These are phyloP conservation scores for Apiotrichum akiyoshidainum DNA, from an alignment of 1,284 basidiomycete species.

Conservation along the genomic window DNA sequence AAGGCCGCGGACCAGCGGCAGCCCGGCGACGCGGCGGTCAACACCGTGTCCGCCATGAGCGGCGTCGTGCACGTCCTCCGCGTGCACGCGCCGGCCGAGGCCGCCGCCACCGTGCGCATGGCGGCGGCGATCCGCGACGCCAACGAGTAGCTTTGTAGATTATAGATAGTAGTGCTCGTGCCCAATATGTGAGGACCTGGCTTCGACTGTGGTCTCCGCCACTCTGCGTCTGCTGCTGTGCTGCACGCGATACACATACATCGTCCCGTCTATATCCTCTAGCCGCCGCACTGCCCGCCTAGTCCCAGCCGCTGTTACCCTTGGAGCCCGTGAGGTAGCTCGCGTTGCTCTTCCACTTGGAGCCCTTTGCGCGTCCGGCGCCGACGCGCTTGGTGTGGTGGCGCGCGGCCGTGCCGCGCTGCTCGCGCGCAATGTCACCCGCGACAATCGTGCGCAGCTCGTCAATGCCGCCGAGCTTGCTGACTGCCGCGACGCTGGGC, in stretches of 20 bases:
- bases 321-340: constrained; percentile 62
- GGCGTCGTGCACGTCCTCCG: constrained; percentile 67
- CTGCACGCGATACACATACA: not conserved
- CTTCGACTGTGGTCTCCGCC: too few relatives aligned
- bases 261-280: not conserved
- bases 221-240: too few relatives aligned
- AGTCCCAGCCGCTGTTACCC: constrained; percentile 5
- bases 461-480: constrained; percentile 31
- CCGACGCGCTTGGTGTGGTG: constrained; percentile 65
- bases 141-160: not conserved
- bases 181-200: too few relatives aligned
- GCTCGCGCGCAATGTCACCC: constrained; percentile 62
- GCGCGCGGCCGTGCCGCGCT: constrained; percentile 64
- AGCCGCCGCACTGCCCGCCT: not conserved
- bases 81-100: constrained; percentile 76
- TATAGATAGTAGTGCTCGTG: not conserved
- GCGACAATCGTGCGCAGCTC: constrained; percentile 59
- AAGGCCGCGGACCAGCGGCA: constrained; percentile 61
- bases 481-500: constrained; percentile 4
- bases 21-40: constrained; percentile 78
- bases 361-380: constrained; percentile 65
- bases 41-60: constrained; percentile 71
- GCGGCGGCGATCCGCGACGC: constrained; percentile 53
- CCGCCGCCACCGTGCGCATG: constrained; percentile 61
- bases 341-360: constrained; percentile 76